A percentile compares a stretch with the other conserved stretches of the same genome.
These are phyloP conservation scores for Paraphaeosphaeria minitans DNA, from an alignment of 2,329 filamentous ascomycete genomes.

Conservation along the genomic window DNA sequence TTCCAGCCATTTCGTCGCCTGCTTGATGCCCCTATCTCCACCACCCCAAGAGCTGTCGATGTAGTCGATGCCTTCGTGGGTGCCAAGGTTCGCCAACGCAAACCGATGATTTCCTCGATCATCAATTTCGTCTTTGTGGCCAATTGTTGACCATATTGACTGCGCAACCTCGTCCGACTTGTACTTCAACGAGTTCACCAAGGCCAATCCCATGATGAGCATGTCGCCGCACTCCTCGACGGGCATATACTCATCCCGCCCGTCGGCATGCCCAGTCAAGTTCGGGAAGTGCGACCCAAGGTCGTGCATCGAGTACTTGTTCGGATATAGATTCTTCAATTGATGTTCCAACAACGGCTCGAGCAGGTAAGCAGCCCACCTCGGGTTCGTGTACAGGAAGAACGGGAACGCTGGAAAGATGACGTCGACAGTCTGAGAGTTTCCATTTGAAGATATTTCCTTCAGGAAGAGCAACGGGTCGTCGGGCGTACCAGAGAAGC, in stretches of 20 bases:
- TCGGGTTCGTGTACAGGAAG: slow-evolving; percentile 83
- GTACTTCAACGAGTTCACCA: slow-evolving; percentile 75
- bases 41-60: slow-evolving; percentile 68
- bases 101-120: slow-evolving; percentile 49
- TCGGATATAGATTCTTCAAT: slow-evolving; percentile 81
- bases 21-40: slow-evolving; percentile 57
- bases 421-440: slow-evolving; percentile 84
- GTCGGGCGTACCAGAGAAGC: slow-evolving; percentile 73
- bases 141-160: slow-evolving; percentile 63
- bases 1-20: slow-evolving; percentile 68
- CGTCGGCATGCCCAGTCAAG: slow-evolving; percentile 73
- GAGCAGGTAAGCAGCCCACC: slow-evolving; percentile 78
- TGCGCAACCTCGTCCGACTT: slow-evolving; percentile 59
- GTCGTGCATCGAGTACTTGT: slow-evolving; percentile 80
- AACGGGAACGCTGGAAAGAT: slow-evolving; percentile 87
- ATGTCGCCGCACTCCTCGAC: slow-evolving; percentile 82
- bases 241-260: slow-evolving; percentile 75
- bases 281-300: slow-evolving; percentile 75
- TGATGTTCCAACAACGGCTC: slow-evolving; percentile 83
- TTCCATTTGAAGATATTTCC: slow-evolving; percentile 84
- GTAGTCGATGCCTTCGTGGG: slow-evolving; percentile 57
- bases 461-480: slow-evolving; percentile 79
- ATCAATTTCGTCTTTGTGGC: slow-evolving; percentile 30
- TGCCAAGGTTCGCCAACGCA: slow-evolving; percentile 56
- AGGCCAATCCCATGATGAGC: slow-evolving; percentile 79